Conservation (phyloP, 176 grass and related monocot genomes). For the Aegilops bicornis region DNA sequence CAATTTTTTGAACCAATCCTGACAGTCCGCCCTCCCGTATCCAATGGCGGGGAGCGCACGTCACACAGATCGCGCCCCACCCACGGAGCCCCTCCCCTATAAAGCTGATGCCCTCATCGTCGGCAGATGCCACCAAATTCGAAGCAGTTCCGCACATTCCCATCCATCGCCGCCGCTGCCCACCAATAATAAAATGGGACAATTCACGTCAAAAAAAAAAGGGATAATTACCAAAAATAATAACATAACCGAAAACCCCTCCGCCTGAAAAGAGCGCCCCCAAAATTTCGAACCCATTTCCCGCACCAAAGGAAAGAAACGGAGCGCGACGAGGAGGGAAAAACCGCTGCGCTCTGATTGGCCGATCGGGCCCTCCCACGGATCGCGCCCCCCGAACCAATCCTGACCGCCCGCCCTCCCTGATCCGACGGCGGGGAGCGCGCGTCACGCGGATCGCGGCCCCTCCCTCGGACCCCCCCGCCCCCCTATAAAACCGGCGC, state of each 20-base stretch:
- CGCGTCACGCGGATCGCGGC: slow-evolving; percentile 1
- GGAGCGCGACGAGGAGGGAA: too few species aligned
- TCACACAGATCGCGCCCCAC: too few species aligned
- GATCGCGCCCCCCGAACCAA: background rate
- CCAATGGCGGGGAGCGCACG: too few species aligned
- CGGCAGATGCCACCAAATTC: too few species aligned
- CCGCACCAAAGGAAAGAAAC: background rate
- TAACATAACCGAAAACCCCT: background rate
- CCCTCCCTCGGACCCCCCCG: background rate
- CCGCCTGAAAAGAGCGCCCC: background rate
- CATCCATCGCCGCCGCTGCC: too few species aligned
- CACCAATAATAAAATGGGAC: too few species aligned
- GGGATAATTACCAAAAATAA: background rate
- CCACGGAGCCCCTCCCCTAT: too few species aligned
- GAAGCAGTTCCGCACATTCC: too few species aligned
- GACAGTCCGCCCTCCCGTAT: too few species aligned
- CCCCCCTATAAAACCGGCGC: background rate
- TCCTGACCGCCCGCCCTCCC: background rate
- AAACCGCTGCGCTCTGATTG: background rate
- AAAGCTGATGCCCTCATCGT: too few species aligned
- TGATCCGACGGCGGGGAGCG: background rate
- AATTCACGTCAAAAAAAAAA: too few species aligned
- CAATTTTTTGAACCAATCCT: too few species aligned
- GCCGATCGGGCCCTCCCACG: background rate
- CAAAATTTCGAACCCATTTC: background rate